phyloP scores from a whole-genome alignment of 169 alveolate species.

The Prorocentrum cordatum region DNA sequence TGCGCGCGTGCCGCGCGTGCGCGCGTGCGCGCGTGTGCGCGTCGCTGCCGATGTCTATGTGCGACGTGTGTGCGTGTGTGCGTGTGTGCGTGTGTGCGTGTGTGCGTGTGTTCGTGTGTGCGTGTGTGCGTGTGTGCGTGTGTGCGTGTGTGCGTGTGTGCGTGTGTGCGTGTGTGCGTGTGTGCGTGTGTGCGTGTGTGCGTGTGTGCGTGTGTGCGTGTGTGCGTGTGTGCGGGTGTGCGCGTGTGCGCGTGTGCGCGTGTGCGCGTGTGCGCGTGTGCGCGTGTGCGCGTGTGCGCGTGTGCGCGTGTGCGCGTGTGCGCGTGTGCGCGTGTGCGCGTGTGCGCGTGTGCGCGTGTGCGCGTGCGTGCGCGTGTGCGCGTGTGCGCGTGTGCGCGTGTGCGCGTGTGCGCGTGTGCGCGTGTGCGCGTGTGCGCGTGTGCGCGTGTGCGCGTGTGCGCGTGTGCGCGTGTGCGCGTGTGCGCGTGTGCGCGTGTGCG shows the following conservation, averaged over 20 bases:
- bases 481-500: neutral
- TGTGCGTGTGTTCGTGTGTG: slow-evolving; percentile 12
- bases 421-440: neutral
- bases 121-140: slow-evolving; percentile 21
- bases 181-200: neutral
- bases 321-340: neutral
- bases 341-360: neutral
- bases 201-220: neutral
- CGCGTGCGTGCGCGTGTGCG: neutral
- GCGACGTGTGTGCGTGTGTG: slow-evolving; percentile 8
- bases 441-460: neutral
- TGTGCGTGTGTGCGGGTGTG: neutral
- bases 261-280: neutral
- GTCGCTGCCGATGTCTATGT: too few species aligned
- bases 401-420: neutral
- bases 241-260: neutral
- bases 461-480: neutral
- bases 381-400: neutral
- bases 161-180: neutral
- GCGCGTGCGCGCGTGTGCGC: too few species aligned
- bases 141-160: neutral
- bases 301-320: neutral
- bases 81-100: slow-evolving; percentile 21
- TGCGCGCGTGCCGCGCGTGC: too few species aligned
- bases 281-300: neutral